Conservation (phyloP, 768 basidiomycete species). For the Pleurotus tuoliensis region DNA sequence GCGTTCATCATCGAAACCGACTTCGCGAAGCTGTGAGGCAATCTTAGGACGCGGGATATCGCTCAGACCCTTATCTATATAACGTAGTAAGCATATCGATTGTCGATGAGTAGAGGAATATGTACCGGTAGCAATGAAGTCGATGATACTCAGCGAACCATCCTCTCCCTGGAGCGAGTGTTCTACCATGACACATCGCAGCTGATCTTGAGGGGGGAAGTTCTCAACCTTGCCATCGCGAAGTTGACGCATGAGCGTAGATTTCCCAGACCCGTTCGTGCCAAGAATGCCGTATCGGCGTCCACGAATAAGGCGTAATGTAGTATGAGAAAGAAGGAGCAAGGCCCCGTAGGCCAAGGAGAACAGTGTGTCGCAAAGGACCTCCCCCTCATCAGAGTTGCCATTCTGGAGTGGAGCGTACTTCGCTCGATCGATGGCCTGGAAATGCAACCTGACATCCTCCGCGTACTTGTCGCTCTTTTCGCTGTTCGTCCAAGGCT, state of each 20-base stretch:
- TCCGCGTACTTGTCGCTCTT: slow-evolving; percentile 51
- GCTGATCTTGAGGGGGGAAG: slow-evolving; percentile 84
- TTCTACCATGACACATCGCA: slow-evolving; percentile 95
- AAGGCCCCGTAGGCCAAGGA: slow-evolving; percentile 95
- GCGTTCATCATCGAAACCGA: slow-evolving; percentile 86
- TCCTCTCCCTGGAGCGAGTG: slow-evolving; percentile 96
- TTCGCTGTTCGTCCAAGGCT: slow-evolving; percentile 62
- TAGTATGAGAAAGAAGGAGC: slow-evolving; percentile 91
- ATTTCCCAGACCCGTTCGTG: slow-evolving; percentile 95
- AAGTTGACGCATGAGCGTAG: slow-evolving; percentile 92
- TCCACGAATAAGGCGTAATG: slow-evolving; percentile 83
- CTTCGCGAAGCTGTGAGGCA: slow-evolving; percentile 73
- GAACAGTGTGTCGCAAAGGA: slow-evolving; percentile 90
- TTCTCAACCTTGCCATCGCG: slow-evolving; percentile 95
- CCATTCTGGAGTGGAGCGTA: slow-evolving; percentile 37
- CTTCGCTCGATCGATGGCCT: slow-evolving; percentile 76
- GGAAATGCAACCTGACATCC: slow-evolving; percentile 66
- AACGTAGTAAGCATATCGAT: not conserved
- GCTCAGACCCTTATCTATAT: slow-evolving; percentile 64
- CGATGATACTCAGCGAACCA: slow-evolving; percentile 72
- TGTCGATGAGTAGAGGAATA: slow-evolving; percentile 9
- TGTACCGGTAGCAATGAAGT: slow-evolving; percentile 85
- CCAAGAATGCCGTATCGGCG: slow-evolving; percentile 94
- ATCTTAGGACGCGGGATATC: slow-evolving; percentile 67
- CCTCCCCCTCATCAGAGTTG: slow-evolving; percentile 70